phyloP scores from a whole-genome alignment of 352 stramenopile species.

The Phytophthora litchii region DNA sequence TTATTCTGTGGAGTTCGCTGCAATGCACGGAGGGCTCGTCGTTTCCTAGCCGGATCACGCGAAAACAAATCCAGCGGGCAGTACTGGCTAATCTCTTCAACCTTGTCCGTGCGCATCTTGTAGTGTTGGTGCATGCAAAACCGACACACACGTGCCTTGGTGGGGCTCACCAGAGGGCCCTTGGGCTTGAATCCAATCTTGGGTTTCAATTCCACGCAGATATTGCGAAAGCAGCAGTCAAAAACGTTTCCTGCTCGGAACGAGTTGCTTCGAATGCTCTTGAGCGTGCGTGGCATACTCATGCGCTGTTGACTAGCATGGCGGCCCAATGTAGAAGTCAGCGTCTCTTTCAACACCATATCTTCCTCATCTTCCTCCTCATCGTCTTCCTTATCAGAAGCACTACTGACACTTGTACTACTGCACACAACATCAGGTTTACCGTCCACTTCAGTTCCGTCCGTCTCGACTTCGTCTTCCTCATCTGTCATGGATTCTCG shows the following conservation, averaged over 20 bases:
- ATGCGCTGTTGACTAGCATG: slow-evolving; percentile 11
- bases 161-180: slow-evolving; percentile 53
- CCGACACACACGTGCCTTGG: slow-evolving; percentile 70
- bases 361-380: slow-evolving; percentile 27
- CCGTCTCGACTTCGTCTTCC: slow-evolving; percentile 22
- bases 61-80: slow-evolving; percentile 87
- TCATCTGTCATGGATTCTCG: slow-evolving; percentile 43
- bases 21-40: slow-evolving; percentile 62
- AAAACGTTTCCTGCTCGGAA: slow-evolving; percentile 71
- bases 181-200: slow-evolving; percentile 86
- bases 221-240: slow-evolving; percentile 85
- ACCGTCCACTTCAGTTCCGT: slow-evolving; percentile 24
- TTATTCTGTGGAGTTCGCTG: slow-evolving; percentile 90
- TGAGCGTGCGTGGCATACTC: slow-evolving; percentile 5
- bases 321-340: slow-evolving; percentile 12
- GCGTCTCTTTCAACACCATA: slow-evolving; percentile 15
- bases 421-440: slow-evolving; percentile 30
- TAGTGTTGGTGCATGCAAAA: slow-evolving; percentile 92
- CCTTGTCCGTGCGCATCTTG: slow-evolving; percentile 74
- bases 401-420: slow-evolving; percentile 38
- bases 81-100: slow-evolving; percentile 85
- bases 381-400: slow-evolving; percentile 42
- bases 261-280: slow-evolving; percentile 39
- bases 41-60: slow-evolving; percentile 57
- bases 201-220: slow-evolving; percentile 89